phyloP scores from a whole-genome alignment of 2,329 filamentous ascomycete genomes.

The Alternaria brassicae region DNA sequence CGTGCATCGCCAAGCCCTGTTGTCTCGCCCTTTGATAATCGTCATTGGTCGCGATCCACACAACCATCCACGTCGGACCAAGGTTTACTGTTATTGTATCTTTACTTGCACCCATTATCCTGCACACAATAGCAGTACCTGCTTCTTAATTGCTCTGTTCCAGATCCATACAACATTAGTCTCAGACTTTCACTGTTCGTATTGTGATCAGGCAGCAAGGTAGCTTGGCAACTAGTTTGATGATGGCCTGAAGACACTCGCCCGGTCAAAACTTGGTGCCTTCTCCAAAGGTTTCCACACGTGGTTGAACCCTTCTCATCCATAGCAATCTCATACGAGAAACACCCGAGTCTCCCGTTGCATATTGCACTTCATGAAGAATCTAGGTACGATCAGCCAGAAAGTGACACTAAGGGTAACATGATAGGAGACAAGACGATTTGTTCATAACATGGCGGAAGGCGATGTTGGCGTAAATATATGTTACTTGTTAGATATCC shows the following conservation, averaged over 20 bases:
- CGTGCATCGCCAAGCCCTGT: constrained; percentile 23
- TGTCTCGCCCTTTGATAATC: not conserved
- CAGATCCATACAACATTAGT: not conserved
- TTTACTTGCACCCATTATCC: not conserved
- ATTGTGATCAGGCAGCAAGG: constrained; percentile 14
- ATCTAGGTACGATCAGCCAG: not conserved
- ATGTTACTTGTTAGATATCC: not conserved
- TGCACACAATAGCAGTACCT: not conserved
- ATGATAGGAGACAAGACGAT: not conserved
- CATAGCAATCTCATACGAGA: not conserved
- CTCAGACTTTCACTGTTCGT: not conserved
- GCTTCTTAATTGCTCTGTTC: not conserved
- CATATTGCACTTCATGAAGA: not conserved
- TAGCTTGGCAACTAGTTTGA: not conserved
- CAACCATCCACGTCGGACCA: constrained; percentile 4
- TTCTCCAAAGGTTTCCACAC: not conserved
- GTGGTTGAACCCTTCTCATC: not conserved
- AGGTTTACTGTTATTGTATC: not conserved
- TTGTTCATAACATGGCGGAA: not conserved
- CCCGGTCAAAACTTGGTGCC: not conserved
- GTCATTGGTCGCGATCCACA: constrained; percentile 7
- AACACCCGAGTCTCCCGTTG: not conserved
- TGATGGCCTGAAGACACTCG: not conserved
- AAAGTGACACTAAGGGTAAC: not conserved
- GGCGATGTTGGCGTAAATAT: not conserved